These are phyloP conservation scores for Balakata baccata DNA, from an alignment of 345 rosid species.

Conservation along the genomic window DNA sequence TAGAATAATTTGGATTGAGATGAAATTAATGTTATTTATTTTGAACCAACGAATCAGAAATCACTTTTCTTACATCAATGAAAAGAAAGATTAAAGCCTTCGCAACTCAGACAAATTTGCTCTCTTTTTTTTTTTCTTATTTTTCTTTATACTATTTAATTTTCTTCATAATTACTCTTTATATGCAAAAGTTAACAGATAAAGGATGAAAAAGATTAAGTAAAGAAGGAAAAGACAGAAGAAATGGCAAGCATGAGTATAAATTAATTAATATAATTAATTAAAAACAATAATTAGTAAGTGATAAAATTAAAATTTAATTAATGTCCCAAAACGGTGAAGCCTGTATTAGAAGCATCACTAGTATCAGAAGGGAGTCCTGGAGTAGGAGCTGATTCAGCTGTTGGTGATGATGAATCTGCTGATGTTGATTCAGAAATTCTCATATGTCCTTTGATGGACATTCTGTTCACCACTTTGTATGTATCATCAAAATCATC, in stretches of 20 bases:
- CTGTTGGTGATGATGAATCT: not conserved
- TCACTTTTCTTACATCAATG: too few species aligned
- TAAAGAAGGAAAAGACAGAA: not conserved
- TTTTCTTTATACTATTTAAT: too few species aligned
- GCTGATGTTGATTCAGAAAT: too few species aligned
- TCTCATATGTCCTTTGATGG: constrained; percentile 11
- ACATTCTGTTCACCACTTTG: constrained; percentile 23
- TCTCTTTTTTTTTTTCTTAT: too few species aligned
- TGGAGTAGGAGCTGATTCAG: not conserved
- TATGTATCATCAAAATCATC: constrained; percentile 37
- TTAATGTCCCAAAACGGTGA: constrained; percentile 1
- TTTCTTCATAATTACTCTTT: too few species aligned
- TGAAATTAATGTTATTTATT: too few species aligned
- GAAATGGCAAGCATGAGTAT: not conserved
- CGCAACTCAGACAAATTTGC: too few species aligned
- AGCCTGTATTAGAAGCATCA: not conserved
- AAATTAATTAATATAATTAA: not conserved
- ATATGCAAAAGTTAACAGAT: too few species aligned
- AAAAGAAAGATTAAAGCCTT: too few species aligned
- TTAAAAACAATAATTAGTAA: not conserved
- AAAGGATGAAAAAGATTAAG: not conserved
- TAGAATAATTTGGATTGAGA: too few species aligned
- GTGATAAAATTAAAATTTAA: not conserved
- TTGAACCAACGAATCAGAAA: too few species aligned
- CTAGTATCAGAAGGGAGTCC: not conserved